Evolutionary conservation across 2,329 filamentous ascomycete species (phyloP).

Genomic region (Beauveria rudraprayagi): DNA sequence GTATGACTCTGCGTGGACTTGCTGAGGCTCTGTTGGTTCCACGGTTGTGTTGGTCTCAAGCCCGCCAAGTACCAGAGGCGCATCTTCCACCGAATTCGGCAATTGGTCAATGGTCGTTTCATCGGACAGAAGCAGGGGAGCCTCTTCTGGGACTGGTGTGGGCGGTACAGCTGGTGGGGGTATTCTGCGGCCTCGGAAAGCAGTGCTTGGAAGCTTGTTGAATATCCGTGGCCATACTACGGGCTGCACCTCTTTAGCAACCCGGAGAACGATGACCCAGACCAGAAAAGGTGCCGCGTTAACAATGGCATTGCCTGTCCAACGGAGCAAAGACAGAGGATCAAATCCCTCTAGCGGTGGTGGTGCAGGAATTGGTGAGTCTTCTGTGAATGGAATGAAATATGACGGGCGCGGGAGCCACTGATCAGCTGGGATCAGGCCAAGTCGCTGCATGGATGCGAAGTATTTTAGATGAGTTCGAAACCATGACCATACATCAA

Average conservation of each 20-base stretch:
- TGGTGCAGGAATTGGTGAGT: slow-evolving; percentile 42
- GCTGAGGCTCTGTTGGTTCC: slow-evolving; percentile 3
- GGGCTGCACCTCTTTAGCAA: slow-evolving; percentile 29
- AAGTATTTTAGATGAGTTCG: slow-evolving; percentile 44
- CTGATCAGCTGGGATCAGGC: slow-evolving; percentile 33
- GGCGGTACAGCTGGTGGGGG: slow-evolving; percentile 16
- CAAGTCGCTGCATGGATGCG: slow-evolving; percentile 43
- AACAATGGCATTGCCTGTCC: slow-evolving; percentile 34
- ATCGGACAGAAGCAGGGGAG: slow-evolving; percentile 13
- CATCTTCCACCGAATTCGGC: slow-evolving; percentile 15
- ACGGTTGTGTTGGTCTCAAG: slow-evolving; percentile 22
- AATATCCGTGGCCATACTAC: slow-evolving; percentile 33
- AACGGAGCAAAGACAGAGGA: slow-evolving; percentile 31
- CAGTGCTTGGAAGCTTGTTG: slow-evolving; percentile 31
- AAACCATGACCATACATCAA: slow-evolving; percentile 33
- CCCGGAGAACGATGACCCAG: slow-evolving; percentile 35
- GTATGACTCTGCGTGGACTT: background rate
- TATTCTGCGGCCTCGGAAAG: slow-evolving; percentile 20
- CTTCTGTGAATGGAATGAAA: slow-evolving; percentile 46
- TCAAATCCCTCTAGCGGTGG: slow-evolving; percentile 32
- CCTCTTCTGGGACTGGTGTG: slow-evolving; percentile 13
- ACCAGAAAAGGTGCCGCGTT: slow-evolving; percentile 39
- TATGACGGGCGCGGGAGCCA: slow-evolving; percentile 39
- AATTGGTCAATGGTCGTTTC: slow-evolving; percentile 15
- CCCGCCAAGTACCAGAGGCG: background rate